Percentiles rank a stretch among this genome's conserved stretches.
Evolutionary conservation across 352 stramenopile species (phyloP).

Genomic region (Phytophthora sp.): DNA sequence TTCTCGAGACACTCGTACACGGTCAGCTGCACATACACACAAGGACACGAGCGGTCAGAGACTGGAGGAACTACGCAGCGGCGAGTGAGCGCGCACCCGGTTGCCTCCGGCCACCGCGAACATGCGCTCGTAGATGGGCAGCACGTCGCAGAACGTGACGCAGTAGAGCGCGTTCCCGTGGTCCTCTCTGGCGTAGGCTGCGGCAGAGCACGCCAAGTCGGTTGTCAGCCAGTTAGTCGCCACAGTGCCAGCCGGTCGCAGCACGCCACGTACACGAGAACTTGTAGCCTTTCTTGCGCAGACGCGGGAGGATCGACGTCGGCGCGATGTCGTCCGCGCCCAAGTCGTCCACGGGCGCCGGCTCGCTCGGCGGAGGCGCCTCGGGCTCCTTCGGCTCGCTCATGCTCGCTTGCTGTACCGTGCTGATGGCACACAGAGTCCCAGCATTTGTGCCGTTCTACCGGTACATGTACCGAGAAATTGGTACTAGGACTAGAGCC

Average conservation of each 20-base stretch:
- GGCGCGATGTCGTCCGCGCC: slow-evolving; percentile 23
- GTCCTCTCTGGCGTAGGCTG: slow-evolving; percentile 76
- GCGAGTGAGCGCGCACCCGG: slow-evolving; percentile 42
- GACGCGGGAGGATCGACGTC: slow-evolving; percentile 44
- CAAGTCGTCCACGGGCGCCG: neutral
- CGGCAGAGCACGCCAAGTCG: neutral
- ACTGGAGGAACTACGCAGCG: neutral
- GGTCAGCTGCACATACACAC: slow-evolving; percentile 49
- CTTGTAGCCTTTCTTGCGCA: slow-evolving; percentile 70
- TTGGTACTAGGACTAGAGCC: no score
- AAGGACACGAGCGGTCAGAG: neutral
- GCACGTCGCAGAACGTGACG: slow-evolving; percentile 73
- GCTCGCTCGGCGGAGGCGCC: slow-evolving; percentile 7
- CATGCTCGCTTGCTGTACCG: no score
- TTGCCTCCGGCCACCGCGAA: slow-evolving; percentile 79
- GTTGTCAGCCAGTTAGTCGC: slow-evolving; percentile 8
- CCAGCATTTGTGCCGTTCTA: no score
- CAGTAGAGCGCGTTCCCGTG: slow-evolving; percentile 82
- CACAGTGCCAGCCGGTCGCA: neutral
- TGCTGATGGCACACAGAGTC: no score
- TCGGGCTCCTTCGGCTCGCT: slow-evolving; percentile 9
- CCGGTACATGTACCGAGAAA: no score
- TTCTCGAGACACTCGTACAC: slow-evolving; percentile 83
- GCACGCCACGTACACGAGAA: slow-evolving; percentile 57
- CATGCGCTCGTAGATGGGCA: slow-evolving; percentile 71